Evolutionary conservation across 176 grass and related monocot species (phyloP), one percentile per base, ranked within the genome.

Genomic region (Eremochloa ophiuroides): DNA sequence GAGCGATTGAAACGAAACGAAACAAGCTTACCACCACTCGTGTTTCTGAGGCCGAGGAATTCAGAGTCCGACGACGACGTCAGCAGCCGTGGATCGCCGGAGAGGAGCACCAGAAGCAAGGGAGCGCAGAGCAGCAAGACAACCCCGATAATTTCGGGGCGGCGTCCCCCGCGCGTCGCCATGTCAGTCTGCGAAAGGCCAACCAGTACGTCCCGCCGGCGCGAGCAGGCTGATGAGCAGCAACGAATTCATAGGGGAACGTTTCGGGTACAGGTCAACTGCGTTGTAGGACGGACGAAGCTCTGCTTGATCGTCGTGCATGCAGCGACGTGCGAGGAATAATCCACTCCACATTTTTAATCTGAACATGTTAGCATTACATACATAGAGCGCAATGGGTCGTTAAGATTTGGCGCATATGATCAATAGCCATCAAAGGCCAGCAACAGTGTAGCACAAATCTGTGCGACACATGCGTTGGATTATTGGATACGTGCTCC

Each of bases 61-160:
- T 69, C 47, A 10, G 48, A 44, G 1, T 84, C 13, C 15, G 82
- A 41, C 8, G 39, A 23, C 2, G 51, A 20, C 13, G 10, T 37
- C 9, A 71, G 6, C 66, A 35, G 28, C 27, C 62, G 55, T 22
- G 59, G 43, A 22, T 74, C 69, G 20, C 58, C 37, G 17, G 43
- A 27, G 26, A 85, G 14, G 67, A 86, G 11, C 4, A 80, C 0
- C 5, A 80, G 46, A 18, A 80, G 69, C 7, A 67, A 37, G 30
- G 69, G 69, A 17, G 75, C 15, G 22, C 46, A 51, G 34, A 86
- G 34, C 26, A 86, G 18, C 76, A 85, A 8, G 44, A 80, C 2
- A 23, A 86, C 5, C 69, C 25, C 18, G 44, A 38, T 14, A 53
- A 35, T 0, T 15, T 30, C 13, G 3, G 0, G 18, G 25, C 34